Base-by-base conservation (phyloP, 805 yeast genomes). In the Scheffersomyces coipomensis region DNA sequence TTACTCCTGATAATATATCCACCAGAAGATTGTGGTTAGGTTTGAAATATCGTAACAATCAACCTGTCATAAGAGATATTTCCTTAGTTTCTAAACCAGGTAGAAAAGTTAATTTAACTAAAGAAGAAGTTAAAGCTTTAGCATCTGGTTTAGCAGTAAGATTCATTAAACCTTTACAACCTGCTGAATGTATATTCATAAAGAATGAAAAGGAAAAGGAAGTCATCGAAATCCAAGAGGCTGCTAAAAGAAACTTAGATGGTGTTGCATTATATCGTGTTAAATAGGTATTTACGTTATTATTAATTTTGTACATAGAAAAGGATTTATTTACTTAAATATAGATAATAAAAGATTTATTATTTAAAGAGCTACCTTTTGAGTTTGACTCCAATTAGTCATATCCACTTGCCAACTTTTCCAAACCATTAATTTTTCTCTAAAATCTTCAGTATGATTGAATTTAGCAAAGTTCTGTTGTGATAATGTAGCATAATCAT, bases 11-110 rank as follows among this genome's bases (percentile, higher is more conserved):
- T 57, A 90, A 91, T 56, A 79, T 93, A 22, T 64, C 95, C 15
- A 76, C 90, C 1, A 80, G 98, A 55, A 76, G 95, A 50, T 73
- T 93, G 36, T 93, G 99, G 99, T 62, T 93, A 16, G 95, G 90
- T 2, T 70, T 93, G 59, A 93, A 93, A 60, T 93, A 93, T 62
- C 79, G 91, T 56, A 79, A 88, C 47, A 79, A 83, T 55, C 70
- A 73, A 49, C 84, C 97, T 0, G 95, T 93, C 13, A 71, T 93
- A 46, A 74, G 80, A 48, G 75, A 79, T 39, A 78, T 89, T 52
- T 73, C 78, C 22, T 71, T 91, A 50, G 79, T 93, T 22, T 84
- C 93, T 33, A 89, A 85, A 55, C 98, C 99, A 29, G 87, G 83
- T 53, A 75, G 91, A 57, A 75, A 83, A 57, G 85, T 90, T 16